phyloP scores from a whole-genome alignment of 2,329 filamentous ascomycete genomes.

The Ascosphaera apis region DNA sequence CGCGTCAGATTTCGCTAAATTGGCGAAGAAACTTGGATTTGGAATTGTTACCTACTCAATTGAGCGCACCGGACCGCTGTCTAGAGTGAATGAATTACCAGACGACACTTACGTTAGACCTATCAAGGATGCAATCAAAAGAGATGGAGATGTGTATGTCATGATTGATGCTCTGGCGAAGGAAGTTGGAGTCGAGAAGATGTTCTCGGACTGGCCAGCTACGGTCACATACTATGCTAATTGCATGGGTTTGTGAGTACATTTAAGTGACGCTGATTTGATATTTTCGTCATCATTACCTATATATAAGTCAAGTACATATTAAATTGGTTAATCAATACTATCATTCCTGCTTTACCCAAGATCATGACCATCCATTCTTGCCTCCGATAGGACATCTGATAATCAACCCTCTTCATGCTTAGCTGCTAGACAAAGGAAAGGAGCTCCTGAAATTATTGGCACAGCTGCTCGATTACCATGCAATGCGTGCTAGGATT shows the following conservation, averaged over 20 bases:
- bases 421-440: too few species aligned
- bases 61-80: constrained; percentile 40
- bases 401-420: too few species aligned
- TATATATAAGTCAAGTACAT: too few species aligned
- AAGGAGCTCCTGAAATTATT: too few species aligned
- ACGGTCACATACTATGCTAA: constrained; percentile 51
- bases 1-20: constrained; percentile 37
- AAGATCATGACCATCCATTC: too few species aligned
- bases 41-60: constrained; percentile 46
- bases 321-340: too few species aligned
- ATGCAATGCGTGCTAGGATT: constrained; percentile 36
- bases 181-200: constrained; percentile 35
- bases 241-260: constrained; percentile 28
- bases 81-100: constrained; percentile 24
- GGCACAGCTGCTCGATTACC: too few species aligned
- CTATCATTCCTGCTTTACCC: too few species aligned
- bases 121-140: constrained; percentile 30
- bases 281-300: too few species aligned
- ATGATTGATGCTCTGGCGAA: constrained; percentile 41
- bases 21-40: constrained; percentile 36
- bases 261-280: too few species aligned
- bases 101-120: constrained; percentile 32
- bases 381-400: too few species aligned
- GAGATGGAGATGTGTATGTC: constrained; percentile 43
- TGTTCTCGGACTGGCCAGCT: constrained; percentile 49